phyloP scores from a whole-genome alignment of 2,329 filamentous ascomycete genomes.

The Calonectria honghensis region DNA sequence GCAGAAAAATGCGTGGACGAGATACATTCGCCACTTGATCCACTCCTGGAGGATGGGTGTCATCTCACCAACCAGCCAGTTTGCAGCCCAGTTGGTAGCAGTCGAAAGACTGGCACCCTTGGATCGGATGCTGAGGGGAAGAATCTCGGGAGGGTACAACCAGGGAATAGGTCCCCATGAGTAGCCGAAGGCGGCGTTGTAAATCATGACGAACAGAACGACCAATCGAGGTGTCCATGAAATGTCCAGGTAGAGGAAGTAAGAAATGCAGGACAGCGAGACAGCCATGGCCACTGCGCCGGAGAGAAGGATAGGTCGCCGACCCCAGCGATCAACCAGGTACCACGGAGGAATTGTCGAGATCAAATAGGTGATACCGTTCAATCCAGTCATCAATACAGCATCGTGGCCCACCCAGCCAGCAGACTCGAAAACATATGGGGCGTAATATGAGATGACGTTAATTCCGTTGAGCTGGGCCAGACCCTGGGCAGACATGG shows the following conservation, averaged over 20 bases:
- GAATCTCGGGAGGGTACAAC: conserved; percentile 98
- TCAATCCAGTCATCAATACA: conserved; percentile 97
- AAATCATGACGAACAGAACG: conserved; percentile 97
- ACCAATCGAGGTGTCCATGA: conserved; percentile 86
- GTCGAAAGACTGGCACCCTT: conserved; percentile 98
- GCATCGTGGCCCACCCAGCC: conserved; percentile 95
- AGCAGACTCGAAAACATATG: conserved; percentile 95
- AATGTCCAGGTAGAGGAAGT: conserved; percentile 94
- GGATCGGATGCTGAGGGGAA: conserved; percentile 95
- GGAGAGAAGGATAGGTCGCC: conserved; percentile 90
- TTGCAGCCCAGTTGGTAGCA: conserved; percentile 98
- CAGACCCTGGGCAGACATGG: conserved; percentile 97
- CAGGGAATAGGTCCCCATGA: conserved; percentile 98
- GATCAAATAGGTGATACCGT: conserved; percentile 90
- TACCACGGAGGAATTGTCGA: conserved; percentile 99
- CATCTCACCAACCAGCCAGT: conserved; percentile 97
- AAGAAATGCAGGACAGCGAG: conserved; percentile 91
- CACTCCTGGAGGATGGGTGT: conserved; percentile 93
- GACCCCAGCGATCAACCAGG: conserved; percentile 93
- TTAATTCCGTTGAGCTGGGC: conserved; percentile 99
- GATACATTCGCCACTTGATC: conserved; percentile 95
- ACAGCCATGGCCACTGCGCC: conserved; percentile 93
- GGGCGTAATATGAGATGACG: conserved; percentile 99
- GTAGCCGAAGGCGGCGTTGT: conserved; percentile 97
- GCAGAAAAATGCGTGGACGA: conserved; percentile 98